Base-by-base conservation (phyloP, 495 filamentous ascomycete species). In the Aspergillus affinis region DNA sequence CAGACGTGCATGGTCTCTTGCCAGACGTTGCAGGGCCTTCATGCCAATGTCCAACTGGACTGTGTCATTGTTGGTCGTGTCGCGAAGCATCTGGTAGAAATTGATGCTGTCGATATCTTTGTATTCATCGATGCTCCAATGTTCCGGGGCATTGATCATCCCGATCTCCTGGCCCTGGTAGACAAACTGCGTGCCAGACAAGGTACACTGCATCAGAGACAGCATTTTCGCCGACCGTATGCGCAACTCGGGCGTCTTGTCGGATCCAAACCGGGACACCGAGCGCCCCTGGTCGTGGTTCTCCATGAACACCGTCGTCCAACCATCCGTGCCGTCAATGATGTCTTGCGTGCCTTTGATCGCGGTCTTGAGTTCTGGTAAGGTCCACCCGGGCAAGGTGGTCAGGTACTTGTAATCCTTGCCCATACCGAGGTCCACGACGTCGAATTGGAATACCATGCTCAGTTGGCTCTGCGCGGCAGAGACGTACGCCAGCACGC, bases 121-220 rank as follows among this genome's bases (percentile, higher is more conserved):
- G 69, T 85, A 88, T 54, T 88, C 81, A 6, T 80, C 79, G 18
- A 86, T 79, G 0, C 66, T 62, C 86, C 86, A 89, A n/a, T 76
- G 58, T 13, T 61, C 55, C 0, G 88, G 86, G 18, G 83, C 78
- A 59, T 90, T 89, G 52, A 78, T 75, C 84, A 89, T 88, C 6
- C 86, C 88, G 45, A 90, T 77, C 57, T 90, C 87, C 64, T 90
- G 84, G 0, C 88, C 88, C 58, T 90, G 86, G 61, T 87, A 89
- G 19, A 89, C 55, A 66, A 85, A 90, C n/a, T 88, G 65, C 0
- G 86, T 89, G 0, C 87, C 88, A 0, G 79, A 81, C 56, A 88
- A 61, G 5, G 80, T 71, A 27, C 72, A 66, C 63, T 82, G 70
- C 74, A 85, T 75, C 30, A 86, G 65, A 0, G 82, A 79, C 8